Conservation (phyloP, 2,329 filamentous ascomycete species). For the Mycosphaerella sp. region DNA sequence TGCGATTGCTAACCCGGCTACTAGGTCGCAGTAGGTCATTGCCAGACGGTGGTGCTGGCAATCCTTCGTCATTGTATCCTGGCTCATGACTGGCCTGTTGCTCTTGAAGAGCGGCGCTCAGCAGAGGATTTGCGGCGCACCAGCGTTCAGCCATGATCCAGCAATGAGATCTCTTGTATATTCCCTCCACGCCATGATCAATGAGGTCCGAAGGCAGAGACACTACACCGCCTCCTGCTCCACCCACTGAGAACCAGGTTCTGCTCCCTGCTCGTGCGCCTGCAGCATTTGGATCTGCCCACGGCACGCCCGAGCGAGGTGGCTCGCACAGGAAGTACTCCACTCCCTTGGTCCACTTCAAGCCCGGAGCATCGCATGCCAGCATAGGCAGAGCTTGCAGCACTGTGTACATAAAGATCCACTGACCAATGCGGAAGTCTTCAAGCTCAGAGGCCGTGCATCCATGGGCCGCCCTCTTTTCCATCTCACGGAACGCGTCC, state of each 20-base stretch:
- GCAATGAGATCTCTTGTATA: constrained; percentile 63
- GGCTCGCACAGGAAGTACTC: constrained; percentile 79
- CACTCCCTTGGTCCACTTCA: constrained; percentile 62
- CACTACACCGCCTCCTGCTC: constrained; percentile 58
- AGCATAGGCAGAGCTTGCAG: constrained; percentile 72
- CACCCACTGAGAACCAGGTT: constrained; percentile 64
- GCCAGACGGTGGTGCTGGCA: constrained; percentile 20
- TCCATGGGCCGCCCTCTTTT: constrained; percentile 59
- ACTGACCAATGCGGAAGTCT: constrained; percentile 68
- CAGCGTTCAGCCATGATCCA: constrained; percentile 60
- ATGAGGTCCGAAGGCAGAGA: constrained; percentile 58
- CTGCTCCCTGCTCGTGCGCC: constrained; percentile 34
- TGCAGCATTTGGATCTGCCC: constrained; percentile 56
- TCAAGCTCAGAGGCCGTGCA: constrained; percentile 60
- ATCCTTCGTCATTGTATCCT: constrained; percentile 11
- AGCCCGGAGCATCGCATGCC: constrained; percentile 65
- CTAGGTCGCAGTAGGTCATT: constrained; percentile 17
- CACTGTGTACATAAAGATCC: constrained; percentile 74
- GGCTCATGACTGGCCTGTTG: constrained; percentile 13
- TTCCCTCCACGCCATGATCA: constrained; percentile 59
- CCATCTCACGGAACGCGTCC: constrained; percentile 63
- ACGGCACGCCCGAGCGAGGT: constrained; percentile 64
- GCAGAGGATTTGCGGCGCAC: constrained; percentile 41
- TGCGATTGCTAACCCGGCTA: constrained; percentile 18
- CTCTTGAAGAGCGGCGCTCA: constrained; percentile 28